Evolutionary conservation across 441 rosid species (phyloP), one percentile per base, ranked within the genome.

Genomic region (Metrosideros polymorpha): DNA sequence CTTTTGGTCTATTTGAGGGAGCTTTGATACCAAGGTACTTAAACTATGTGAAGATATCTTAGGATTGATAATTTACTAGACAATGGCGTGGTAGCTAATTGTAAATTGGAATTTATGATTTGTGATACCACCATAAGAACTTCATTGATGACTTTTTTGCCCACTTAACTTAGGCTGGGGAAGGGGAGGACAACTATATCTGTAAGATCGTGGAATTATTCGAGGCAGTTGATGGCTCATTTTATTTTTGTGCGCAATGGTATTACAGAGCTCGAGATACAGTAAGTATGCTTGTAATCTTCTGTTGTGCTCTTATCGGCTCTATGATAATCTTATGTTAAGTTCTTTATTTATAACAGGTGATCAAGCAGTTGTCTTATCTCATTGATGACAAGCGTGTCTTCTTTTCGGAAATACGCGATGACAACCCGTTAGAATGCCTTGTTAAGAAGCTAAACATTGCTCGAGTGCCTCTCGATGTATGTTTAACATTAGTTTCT

Each of bases 261-360:
- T 96, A 85, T 76, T 96, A 96, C 29, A 87, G 97, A 77, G 96
- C 95, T 18, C 53, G 10, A 56, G 98, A 96, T 77, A 95, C 98
- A 4, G 97, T 96, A 91, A 90, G 95, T 51, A 49, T 77, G 45
- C 42, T 29, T 30, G 15, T 30, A 35, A n/a, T 84, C 49, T 42
- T 7, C 47, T 53, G 4, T 39, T 49, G 13, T 29, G 25, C 29
- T 87, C 49, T 55, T 19, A 53, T 61, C 1, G 2, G 56, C 53
- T 53, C 32, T 19, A 13, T 61, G 47, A 53, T 30, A 6, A 17
- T 85, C 35, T 27, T 87, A 45, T 29, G 14, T 15, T 56, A 12
- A 4, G 1, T 85, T n/a, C 6, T 59, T 51, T 63, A 32, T 85
- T 82, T 82, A 57, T 75, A 83, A 1, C 86, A 96, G 98, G 92